Conservation (phyloP, 2,329 filamentous ascomycete genomes). For the Pseudocercospora crystallina region DNA sequence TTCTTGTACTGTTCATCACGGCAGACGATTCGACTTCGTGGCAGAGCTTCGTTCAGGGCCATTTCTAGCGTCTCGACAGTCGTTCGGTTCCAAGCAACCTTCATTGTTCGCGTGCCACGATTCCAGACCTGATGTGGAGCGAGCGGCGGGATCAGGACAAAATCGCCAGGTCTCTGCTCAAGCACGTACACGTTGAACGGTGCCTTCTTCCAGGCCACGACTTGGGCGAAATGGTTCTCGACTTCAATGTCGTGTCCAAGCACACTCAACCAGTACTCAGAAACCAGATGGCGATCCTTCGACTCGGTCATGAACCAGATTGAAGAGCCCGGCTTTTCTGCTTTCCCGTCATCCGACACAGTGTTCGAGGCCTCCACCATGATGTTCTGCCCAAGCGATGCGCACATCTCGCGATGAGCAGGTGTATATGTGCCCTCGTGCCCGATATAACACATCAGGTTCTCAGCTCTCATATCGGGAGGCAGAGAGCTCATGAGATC, state of each 20-base stretch:
- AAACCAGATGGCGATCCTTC: constrained; percentile 84
- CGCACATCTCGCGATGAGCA: constrained; percentile 96
- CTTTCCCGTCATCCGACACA: constrained; percentile 66
- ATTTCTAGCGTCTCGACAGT: constrained; percentile 87
- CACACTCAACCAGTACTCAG: constrained; percentile 90
- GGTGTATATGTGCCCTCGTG: constrained; percentile 97
- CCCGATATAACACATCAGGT: constrained; percentile 97
- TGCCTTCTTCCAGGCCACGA: constrained; percentile 92
- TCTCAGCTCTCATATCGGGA: constrained; percentile 83
- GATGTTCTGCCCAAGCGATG: constrained; percentile 91
- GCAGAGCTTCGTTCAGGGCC: constrained; percentile 81
- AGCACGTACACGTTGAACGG: constrained; percentile 92
- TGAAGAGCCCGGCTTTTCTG: constrained; percentile 75
- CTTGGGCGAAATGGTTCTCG: constrained; percentile 92
- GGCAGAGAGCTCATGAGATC: constrained; percentile 95
- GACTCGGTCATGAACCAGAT: constrained; percentile 99
- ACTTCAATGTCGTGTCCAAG: constrained; percentile 96
- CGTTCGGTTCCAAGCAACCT: constrained; percentile 96
- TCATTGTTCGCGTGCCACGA: constrained; percentile 90
- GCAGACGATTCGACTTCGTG: constrained; percentile 85
- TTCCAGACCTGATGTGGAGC: constrained; percentile 99
- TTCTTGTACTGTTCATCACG: constrained; percentile 99
- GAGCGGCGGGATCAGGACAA: constrained; percentile 88
- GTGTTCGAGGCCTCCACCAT: constrained; percentile 86
- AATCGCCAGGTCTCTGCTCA: constrained; percentile 85